These are phyloP conservation scores for Lecanicillium sp. DNA, from an alignment of 2,329 filamentous ascomycete genomes.

Conservation along the genomic window DNA sequence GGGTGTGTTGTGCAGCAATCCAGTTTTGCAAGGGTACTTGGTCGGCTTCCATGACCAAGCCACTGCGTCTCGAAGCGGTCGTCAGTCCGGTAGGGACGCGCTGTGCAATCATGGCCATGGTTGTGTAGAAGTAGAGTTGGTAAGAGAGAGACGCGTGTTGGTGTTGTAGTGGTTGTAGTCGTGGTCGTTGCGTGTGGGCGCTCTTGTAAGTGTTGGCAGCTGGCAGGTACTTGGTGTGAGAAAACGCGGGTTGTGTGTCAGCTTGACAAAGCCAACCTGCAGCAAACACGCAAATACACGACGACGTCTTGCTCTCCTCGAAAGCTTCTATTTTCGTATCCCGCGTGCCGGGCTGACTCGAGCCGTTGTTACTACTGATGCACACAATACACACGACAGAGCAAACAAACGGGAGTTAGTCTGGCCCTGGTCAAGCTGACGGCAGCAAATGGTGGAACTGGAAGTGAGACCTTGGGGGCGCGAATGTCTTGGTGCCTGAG, in stretches of 20 bases:
- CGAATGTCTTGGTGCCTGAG: neutral
- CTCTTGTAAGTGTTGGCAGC: slow-evolving; percentile 5
- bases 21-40: slow-evolving; percentile 5
- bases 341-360: neutral
- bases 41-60: neutral
- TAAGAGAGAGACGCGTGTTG: neutral
- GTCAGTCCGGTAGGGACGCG: neutral
- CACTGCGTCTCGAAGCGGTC: neutral
- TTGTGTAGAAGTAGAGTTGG: neutral
- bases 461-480: neutral
- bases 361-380: neutral
- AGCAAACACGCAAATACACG: neutral
- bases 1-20: slow-evolving; percentile 9
- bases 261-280: neutral
- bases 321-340: neutral
- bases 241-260: neutral
- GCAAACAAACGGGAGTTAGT: neutral
- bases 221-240: neutral
- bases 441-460: neutral
- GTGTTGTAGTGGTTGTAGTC: neutral
- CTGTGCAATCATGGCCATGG: neutral
- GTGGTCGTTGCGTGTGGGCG: neutral
- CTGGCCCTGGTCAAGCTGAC: neutral
- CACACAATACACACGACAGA: neutral
- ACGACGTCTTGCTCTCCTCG: neutral